These are phyloP conservation scores for Cytospora paraplurivora DNA, from an alignment of 2,329 filamentous ascomycete genomes.

Conservation along the genomic window DNA sequence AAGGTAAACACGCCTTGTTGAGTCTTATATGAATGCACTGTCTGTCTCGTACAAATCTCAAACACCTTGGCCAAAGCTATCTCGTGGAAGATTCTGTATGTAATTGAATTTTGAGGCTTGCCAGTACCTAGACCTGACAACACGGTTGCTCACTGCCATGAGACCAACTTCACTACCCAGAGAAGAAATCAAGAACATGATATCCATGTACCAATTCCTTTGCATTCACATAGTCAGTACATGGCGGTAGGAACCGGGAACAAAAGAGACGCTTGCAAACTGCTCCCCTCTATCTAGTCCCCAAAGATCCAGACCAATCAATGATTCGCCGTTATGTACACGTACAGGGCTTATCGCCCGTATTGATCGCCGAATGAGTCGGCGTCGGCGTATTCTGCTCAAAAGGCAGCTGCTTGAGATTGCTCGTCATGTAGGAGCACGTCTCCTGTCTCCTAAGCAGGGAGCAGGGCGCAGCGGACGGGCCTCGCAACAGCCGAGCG, in stretches of 20 bases:
- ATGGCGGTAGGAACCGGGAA: conserved; percentile 22
- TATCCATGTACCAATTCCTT: not conserved
- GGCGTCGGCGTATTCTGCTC: conserved; percentile 10
- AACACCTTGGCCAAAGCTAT: no score
- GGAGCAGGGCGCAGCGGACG: conserved; percentile 6
- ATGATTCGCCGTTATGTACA: conserved; percentile 21
- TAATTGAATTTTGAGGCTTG: no score
- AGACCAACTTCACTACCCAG: no score
- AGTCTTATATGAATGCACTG: no score
- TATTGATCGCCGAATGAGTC: conserved; percentile 15
- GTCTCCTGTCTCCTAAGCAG: not conserved
- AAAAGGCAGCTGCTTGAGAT: not conserved
- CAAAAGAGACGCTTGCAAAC: conserved; percentile 20
- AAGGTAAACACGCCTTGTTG: no score
- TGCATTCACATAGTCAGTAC: conserved; percentile 18
- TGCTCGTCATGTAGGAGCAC: conserved; percentile 2
- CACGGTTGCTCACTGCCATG: no score
- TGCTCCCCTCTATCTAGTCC: conserved; percentile 21
- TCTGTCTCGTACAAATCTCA: no score
- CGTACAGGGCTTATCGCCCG: not conserved
- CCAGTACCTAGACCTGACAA: no score
- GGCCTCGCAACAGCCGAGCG: conserved; percentile 9
- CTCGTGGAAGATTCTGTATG: no score
- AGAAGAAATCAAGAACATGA: no score
- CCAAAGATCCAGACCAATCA: conserved; percentile 17